Conservation (phyloP, 1,284 basidiomycete species). For the Ceratobasidium sp. region DNA sequence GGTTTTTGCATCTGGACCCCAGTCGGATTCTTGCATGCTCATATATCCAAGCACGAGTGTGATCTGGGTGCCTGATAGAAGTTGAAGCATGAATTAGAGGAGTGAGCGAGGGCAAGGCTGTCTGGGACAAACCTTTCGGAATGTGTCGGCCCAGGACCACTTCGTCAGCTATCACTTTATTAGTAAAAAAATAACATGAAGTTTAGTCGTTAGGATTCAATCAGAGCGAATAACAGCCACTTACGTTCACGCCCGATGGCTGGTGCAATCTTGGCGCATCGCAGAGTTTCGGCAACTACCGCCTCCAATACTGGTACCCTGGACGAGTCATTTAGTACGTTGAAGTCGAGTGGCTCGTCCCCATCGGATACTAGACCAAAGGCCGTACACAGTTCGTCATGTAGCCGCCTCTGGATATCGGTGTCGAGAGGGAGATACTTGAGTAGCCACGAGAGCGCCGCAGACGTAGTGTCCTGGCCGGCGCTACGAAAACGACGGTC, state of each 20-base stretch:
- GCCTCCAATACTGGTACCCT: conserved; percentile 34
- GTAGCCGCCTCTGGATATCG: conserved; percentile 22
- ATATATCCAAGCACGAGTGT: conserved; percentile 13
- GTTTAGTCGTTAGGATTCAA: background rate
- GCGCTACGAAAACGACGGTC: background rate
- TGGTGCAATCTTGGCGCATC: conserved; percentile 22
- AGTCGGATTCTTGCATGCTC: conserved; percentile 25
- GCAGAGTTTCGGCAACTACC: conserved; percentile 28
- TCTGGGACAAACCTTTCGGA: conserved; percentile 14
- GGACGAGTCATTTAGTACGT: background rate
- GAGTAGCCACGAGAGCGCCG: conserved; percentile 18
- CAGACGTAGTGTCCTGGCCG: conserved; percentile 33
- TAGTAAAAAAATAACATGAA: background rate
- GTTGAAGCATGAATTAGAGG: background rate
- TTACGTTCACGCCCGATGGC: conserved; percentile 9
- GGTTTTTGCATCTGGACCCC: conserved; percentile 30
- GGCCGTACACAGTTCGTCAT: conserved; percentile 2
- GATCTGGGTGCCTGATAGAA: conserved; percentile 5
- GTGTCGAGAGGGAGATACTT: conserved; percentile 19
- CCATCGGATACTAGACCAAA: conserved; percentile 1
- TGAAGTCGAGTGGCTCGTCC: conserved; percentile 5
- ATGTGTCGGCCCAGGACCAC: background rate
- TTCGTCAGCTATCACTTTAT: conserved; percentile 9
- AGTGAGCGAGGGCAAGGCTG: no score
- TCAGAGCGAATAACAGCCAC: background rate